These are phyloP conservation scores for Dioszegia hungarica DNA, from an alignment of 768 basidiomycete species.

Conservation along the genomic window DNA sequence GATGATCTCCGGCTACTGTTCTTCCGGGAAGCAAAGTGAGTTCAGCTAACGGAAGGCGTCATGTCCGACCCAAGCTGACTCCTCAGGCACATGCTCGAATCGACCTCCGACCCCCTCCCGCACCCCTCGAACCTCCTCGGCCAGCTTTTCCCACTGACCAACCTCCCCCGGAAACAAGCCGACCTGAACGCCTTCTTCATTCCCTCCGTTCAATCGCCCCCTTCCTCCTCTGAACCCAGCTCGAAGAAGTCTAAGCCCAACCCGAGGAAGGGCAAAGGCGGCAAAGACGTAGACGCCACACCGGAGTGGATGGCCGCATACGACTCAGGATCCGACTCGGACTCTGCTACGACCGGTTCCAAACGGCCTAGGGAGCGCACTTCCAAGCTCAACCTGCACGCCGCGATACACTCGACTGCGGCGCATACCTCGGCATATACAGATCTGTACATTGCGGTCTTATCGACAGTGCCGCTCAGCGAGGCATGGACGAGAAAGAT, in stretches of 20 bases:
- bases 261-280: background rate
- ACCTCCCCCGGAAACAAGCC: conserved; percentile 37
- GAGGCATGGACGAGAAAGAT: conserved; percentile 40
- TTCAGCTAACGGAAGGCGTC: background rate
- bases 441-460: conserved; percentile 31
- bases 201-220: conserved; percentile 27
- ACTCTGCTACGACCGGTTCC: conserved; percentile 16
- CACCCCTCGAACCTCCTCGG: conserved; percentile 30
- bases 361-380: conserved; percentile 21
- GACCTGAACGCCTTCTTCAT: conserved; percentile 47
- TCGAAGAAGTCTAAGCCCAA: conserved; percentile 4
- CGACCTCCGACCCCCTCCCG: background rate
- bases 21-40: conserved; percentile 46
- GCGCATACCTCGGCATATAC: conserved; percentile 24
- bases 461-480: conserved; percentile 18
- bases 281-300: conserved; percentile 22
- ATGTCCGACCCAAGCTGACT: background rate
- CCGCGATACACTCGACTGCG: conserved; percentile 20
- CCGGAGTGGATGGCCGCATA: conserved; percentile 47
- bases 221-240: conserved; percentile 4
- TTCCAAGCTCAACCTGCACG: conserved; percentile 23
- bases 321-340: conserved; percentile 30
- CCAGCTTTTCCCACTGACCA: conserved; percentile 40
- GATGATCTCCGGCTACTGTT: conserved; percentile 48
- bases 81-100: conserved; percentile 8